Percentiles rank a stretch among this genome's conserved stretches.
Evolutionary conservation across 2,329 filamentous ascomycete genomes (phyloP).

Genomic region (Cladosporium oxysporum): DNA sequence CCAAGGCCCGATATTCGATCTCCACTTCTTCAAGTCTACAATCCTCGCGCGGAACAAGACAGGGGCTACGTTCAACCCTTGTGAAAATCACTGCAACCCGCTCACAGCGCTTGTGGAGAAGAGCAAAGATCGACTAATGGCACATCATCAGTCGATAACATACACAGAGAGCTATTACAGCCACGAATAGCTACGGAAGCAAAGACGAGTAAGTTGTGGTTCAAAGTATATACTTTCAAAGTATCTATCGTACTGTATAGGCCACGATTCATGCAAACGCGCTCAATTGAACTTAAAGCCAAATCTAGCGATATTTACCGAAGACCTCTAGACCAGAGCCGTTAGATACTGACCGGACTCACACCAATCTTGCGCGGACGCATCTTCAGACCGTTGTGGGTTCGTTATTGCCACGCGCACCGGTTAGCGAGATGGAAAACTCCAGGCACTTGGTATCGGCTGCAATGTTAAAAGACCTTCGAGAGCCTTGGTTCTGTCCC

Average conservation of each 20-base stretch:
- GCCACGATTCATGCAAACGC: background rate
- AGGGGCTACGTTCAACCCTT: background rate
- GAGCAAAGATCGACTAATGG: background rate
- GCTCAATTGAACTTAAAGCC: too few relatives aligned
- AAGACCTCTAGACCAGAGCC: background rate
- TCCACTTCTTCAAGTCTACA: background rate
- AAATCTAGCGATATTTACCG: background rate
- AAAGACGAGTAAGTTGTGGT: background rate
- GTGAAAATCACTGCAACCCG: constrained; percentile 1
- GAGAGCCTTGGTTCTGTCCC: background rate
- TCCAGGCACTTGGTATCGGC: constrained; percentile 3
- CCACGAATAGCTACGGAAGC: background rate
- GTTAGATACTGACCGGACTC: constrained; percentile 11
- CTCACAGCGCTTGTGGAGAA: background rate
- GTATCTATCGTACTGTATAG: background rate
- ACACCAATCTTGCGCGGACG: background rate
- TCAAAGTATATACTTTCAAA: background rate
- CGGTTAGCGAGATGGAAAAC: background rate
- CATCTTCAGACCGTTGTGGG: constrained; percentile 1
- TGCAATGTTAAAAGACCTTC: background rate
- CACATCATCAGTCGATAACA: background rate
- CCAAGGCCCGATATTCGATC: constrained; percentile 2
- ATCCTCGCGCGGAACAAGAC: background rate
- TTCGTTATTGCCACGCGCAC: constrained; percentile 4
- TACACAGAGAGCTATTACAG: background rate